phyloP scores from a whole-genome alignment of 306 rosid species.

The Sesbania bispinosa region DNA sequence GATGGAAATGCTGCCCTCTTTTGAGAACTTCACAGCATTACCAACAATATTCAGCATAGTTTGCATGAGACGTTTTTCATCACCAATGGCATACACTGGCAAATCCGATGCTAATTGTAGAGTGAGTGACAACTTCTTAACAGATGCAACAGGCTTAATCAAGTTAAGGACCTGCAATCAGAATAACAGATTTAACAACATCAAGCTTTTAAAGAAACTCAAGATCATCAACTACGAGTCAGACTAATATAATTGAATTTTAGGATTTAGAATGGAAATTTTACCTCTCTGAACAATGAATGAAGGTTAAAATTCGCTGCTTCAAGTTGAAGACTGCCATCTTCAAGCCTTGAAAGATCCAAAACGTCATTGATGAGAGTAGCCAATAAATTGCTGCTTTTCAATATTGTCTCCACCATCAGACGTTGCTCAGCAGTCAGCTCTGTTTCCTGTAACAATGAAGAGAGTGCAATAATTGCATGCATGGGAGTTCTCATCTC shows the following conservation, averaged over 20 bases:
- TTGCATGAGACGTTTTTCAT: constrained; percentile 91
- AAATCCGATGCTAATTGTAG: constrained; percentile 68
- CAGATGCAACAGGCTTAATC: constrained; percentile 83
- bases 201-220: constrained; percentile 24
- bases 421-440: constrained; percentile 91
- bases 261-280: background rate
- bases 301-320: constrained; percentile 72
- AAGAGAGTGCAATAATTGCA: constrained; percentile 95
- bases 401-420: constrained; percentile 90
- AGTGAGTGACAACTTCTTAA: constrained; percentile 66
- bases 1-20: constrained; percentile 75
- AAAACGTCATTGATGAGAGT: constrained; percentile 89
- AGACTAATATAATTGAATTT: background rate
- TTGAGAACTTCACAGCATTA: constrained; percentile 95
- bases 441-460: constrained; percentile 91
- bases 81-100: constrained; percentile 73
- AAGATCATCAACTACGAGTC: constrained; percentile 1
- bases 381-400: constrained; percentile 90
- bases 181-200: constrained; percentile 21
- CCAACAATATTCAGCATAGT: constrained; percentile 82
- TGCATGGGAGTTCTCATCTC: constrained; percentile 99
- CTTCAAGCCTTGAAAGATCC: constrained; percentile 97
- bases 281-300: constrained; percentile 77
- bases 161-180: constrained; percentile 76
- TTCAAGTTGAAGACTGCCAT: constrained; percentile 94